These are phyloP conservation scores for Termitomyces eurrhizus DNA, from an alignment of 768 basidiomycete species.

Conservation along the genomic window DNA sequence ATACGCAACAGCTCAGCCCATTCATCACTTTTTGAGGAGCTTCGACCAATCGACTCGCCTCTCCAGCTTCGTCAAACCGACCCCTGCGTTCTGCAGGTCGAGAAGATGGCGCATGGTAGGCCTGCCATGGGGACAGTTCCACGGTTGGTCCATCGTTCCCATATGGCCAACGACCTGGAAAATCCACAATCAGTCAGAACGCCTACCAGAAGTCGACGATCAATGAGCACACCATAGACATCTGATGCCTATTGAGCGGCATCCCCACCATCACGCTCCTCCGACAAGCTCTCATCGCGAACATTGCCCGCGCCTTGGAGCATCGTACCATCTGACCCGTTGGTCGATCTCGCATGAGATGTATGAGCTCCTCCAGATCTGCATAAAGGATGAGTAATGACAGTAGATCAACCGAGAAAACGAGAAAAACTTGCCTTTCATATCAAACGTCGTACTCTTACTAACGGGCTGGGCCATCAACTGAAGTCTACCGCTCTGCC, in stretches of 20 bases:
- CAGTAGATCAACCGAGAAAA: neutral
- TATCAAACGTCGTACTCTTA: conserved; percentile 86
- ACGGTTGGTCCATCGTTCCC: conserved; percentile 82
- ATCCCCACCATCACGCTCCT: conserved; percentile 97
- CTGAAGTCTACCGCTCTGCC: conserved; percentile 44
- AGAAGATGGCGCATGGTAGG: conserved; percentile 79
- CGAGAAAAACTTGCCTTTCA: conserved; percentile 59
- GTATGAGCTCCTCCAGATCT: conserved; percentile 93
- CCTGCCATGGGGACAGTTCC: conserved; percentile 86
- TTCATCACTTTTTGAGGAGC: neutral
- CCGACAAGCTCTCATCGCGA: conserved; percentile 92
- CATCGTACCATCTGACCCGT: conserved; percentile 84
- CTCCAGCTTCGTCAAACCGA: neutral
- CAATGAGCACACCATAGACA: conserved; percentile 59
- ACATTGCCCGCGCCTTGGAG: conserved; percentile 92
- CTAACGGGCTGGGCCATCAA: conserved; percentile 86
- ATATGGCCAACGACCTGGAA: conserved; percentile 71
- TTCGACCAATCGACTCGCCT: neutral
- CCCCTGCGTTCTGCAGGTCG: conserved; percentile 34
- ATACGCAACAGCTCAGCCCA: neutral
- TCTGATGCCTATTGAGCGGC: conserved; percentile 71
- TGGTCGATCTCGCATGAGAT: conserved; percentile 76
- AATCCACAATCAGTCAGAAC: conserved; percentile 3
- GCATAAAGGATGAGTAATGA: conserved; percentile 4
- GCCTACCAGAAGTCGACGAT: neutral